Conservation (phyloP, 2,329 filamentous ascomycete species). For the Tolypocladium paradoxum region DNA sequence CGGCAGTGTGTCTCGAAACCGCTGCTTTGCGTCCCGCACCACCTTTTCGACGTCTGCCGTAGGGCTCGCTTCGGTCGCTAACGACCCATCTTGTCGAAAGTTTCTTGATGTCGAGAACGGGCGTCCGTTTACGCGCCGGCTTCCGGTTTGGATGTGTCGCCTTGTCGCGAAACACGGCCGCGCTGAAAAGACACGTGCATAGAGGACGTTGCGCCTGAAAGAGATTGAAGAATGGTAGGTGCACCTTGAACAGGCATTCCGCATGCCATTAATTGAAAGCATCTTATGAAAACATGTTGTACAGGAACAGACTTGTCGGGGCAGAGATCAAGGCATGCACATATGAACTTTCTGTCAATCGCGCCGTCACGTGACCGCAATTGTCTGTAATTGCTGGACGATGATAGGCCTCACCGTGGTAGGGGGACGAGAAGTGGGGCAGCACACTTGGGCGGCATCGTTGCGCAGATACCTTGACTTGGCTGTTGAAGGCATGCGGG, state of each 20-base stretch:
- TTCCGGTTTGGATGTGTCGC: neutral
- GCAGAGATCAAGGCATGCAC: slow-evolving; percentile 3
- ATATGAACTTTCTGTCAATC: slow-evolving; percentile 12
- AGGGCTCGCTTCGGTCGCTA: neutral
- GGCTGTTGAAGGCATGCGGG: no score
- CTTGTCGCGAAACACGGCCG: neutral
- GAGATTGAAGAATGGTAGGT: slow-evolving; percentile 8
- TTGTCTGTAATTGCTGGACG: slow-evolving; percentile 4
- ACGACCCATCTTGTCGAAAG: slow-evolving; percentile 10
- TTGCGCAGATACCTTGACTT: no score
- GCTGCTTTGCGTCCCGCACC: slow-evolving; percentile 60
- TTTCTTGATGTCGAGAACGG: slow-evolving; percentile 17
- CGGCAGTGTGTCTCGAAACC: slow-evolving; percentile 69
- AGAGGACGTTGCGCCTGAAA: slow-evolving; percentile 5
- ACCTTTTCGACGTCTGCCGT: slow-evolving; percentile 43
- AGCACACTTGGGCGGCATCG: neutral
- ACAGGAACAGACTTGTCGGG: slow-evolving; percentile 4
- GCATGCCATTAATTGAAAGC: slow-evolving; percentile 22
- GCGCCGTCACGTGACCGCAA: slow-evolving; percentile 18
- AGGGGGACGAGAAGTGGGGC: neutral
- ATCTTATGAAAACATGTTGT: slow-evolving; percentile 15
- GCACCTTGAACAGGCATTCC: slow-evolving; percentile 21
- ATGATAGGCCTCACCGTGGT: slow-evolving; percentile 5
- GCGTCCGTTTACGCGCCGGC: slow-evolving; percentile 10
- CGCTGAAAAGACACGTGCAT: neutral